phyloP scores from a whole-genome alignment of 2,329 filamentous ascomycete genomes.

The Cryphonectria parasitica region DNA sequence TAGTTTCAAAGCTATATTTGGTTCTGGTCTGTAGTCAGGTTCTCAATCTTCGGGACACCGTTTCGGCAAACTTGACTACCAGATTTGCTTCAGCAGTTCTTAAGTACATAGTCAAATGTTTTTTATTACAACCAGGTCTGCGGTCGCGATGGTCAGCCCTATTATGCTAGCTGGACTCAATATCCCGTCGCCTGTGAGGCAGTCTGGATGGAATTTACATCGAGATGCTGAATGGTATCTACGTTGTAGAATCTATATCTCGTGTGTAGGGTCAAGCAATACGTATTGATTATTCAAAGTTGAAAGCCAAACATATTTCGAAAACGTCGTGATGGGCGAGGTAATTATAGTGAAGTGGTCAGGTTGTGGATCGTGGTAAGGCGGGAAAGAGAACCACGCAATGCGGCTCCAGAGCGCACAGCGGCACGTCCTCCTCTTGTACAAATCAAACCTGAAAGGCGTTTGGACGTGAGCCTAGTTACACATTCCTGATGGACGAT shows the following conservation, averaged over 20 bases:
- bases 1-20: background rate
- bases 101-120: too few relatives aligned
- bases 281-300: too few relatives aligned
- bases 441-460: too few relatives aligned
- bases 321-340: background rate
- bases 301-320: too few relatives aligned
- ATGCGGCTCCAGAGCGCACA: background rate
- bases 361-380: background rate
- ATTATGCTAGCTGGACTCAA: background rate
- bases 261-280: too few relatives aligned
- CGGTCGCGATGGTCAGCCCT: too few relatives aligned
- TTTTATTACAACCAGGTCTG: background rate
- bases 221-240: too few relatives aligned
- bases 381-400: background rate
- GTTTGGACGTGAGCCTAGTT: too few relatives aligned
- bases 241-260: too few relatives aligned
- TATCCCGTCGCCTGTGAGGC: too few relatives aligned
- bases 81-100: background rate
- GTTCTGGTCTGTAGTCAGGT: background rate
- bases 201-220: too few relatives aligned
- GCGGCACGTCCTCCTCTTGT: too few relatives aligned
- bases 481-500: background rate
- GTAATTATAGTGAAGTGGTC: background rate
- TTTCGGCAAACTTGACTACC: background rate
- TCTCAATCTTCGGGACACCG: background rate